phyloP scores from a whole-genome alignment of 2,329 filamentous ascomycete genomes.

The Pseudogymnoascus sp. region DNA sequence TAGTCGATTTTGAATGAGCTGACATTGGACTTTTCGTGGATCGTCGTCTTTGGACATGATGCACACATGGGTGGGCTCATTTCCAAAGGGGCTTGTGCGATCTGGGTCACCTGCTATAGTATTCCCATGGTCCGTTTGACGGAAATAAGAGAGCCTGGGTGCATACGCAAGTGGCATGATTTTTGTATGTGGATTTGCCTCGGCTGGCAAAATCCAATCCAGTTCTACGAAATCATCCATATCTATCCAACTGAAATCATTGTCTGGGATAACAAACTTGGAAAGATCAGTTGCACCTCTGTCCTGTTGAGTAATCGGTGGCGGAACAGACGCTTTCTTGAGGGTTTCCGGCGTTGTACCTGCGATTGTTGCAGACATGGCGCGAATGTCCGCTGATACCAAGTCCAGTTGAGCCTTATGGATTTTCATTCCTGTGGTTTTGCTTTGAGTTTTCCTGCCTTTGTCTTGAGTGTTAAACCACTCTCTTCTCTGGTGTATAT shows the following conservation, averaged over 20 bases:
- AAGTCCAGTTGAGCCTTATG: slow-evolving; percentile 91
- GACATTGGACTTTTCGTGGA: slow-evolving; percentile 77
- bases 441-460: slow-evolving; percentile 65
- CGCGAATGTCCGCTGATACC: slow-evolving; percentile 82
- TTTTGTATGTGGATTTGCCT: slow-evolving; percentile 84
- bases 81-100: slow-evolving; percentile 79
- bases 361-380: slow-evolving; percentile 82
- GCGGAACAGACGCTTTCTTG: slow-evolving; percentile 45
- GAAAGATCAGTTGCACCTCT: slow-evolving; percentile 63
- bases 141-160: slow-evolving; percentile 94
- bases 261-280: slow-evolving; percentile 88
- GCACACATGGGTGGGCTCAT: slow-evolving; percentile 89
- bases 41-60: slow-evolving; percentile 90
- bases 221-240: slow-evolving; percentile 99
- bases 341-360: slow-evolving; percentile 72
- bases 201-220: slow-evolving; percentile 88
- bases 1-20: slow-evolving; percentile 74
- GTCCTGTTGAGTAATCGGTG: slow-evolving; percentile 44
- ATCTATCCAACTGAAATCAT: slow-evolving; percentile 93
- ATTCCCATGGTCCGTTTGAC: slow-evolving; percentile 86
- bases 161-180: slow-evolving; percentile 88
- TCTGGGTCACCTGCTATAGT: slow-evolving; percentile 72
- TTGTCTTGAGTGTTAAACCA: slow-evolving; percentile 78
- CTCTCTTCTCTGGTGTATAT: slow-evolving; percentile 88
- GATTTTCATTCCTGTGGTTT: slow-evolving; percentile 89